phyloP scores from a whole-genome alignment of 1,284 basidiomycete genomes.

The Malassezia yamatoensis region DNA sequence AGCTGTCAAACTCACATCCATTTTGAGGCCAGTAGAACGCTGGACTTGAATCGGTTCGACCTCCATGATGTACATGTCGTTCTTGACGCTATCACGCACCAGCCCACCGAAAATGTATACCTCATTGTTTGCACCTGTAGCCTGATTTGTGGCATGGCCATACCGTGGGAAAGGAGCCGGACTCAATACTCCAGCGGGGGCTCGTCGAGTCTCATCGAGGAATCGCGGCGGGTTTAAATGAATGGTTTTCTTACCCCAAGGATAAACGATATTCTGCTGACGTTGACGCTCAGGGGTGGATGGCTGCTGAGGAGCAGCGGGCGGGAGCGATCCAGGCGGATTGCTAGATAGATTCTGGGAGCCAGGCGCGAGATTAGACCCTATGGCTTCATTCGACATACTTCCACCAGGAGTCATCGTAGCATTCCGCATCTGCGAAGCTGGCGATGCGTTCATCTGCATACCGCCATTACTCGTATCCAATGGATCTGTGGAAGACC shows the following conservation, averaged over 20 bases:
- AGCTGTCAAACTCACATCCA: conserved; percentile 53
- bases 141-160: conserved; percentile 85
- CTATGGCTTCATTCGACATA: background rate
- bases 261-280: conserved; percentile 37
- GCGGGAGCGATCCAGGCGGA: background rate
- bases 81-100: conserved; percentile 77
- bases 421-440: background rate
- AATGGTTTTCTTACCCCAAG: conserved; percentile 43
- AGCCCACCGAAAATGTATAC: conserved; percentile 95
- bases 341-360: background rate
- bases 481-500: background rate
- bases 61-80: conserved; percentile 67
- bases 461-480: background rate
- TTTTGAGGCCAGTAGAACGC: conserved; percentile 49
- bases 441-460: background rate
- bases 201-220: conserved; percentile 41
- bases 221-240: conserved; percentile 45
- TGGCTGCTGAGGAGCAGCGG: background rate
- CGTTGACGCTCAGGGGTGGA: conserved; percentile 7
- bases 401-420: background rate
- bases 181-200: conserved; percentile 41
- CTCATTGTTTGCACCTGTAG: conserved; percentile 65
- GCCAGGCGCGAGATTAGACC: background rate
- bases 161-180: conserved; percentile 82
- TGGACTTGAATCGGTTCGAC: conserved; percentile 57